Conservation (phyloP, 2,329 filamentous ascomycete genomes). For the Sporothrix schenckii region DNA sequence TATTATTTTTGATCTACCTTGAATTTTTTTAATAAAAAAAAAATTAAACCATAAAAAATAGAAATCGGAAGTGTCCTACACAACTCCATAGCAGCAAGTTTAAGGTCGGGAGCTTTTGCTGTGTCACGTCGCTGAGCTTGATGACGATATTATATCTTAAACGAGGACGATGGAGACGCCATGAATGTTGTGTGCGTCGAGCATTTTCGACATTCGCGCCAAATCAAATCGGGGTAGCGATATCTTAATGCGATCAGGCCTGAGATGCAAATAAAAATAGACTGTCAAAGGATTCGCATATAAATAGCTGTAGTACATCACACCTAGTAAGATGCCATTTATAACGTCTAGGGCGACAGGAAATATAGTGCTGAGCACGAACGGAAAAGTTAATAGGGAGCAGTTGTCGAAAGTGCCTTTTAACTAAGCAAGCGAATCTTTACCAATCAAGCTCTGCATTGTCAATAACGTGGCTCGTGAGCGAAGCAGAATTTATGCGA, state of each 20-base stretch:
- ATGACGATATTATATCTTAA: slow-evolving; percentile 13
- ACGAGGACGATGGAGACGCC: neutral
- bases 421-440: too few relatives aligned
- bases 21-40: neutral
- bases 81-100: neutral
- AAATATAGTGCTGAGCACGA: neutral
- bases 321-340: neutral
- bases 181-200: neutral
- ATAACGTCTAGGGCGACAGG: neutral
- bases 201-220: neutral
- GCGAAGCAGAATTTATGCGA: neutral
- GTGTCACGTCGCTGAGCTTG: neutral
- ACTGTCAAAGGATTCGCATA: neutral
- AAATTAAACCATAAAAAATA: neutral
- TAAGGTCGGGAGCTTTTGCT: neutral
- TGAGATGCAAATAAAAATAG: slow-evolving; percentile 7
- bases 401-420: too few relatives aligned
- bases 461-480: neutral
- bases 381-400: too few relatives aligned
- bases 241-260: neutral
- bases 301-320: neutral
- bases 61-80: neutral
- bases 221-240: neutral
- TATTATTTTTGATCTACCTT: too few relatives aligned
- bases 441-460: too few relatives aligned